Base-by-base conservation (phyloP, 495 filamentous ascomycete genomes). In the Podospora australis region DNA sequence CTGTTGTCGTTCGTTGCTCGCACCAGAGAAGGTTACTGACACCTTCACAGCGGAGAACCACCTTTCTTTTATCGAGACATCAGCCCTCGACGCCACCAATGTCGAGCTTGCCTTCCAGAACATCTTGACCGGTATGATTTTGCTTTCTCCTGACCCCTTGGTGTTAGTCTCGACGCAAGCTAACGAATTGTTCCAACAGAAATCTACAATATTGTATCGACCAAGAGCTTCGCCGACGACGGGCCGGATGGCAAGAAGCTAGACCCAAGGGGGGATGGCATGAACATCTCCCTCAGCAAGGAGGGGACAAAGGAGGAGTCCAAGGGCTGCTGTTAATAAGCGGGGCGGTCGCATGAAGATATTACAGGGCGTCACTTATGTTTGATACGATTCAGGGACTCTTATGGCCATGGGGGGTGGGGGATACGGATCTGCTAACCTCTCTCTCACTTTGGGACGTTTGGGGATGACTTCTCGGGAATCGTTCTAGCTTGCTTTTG, bases 61-160 rank as follows among this genome's bases (percentile, higher is more conserved):
- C 60, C 77, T 96, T 21, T 94, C 88, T 34, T 96, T 99, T 67
- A 99, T 99, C 70, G 94, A 99, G 76, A 99, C 94, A 11, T 99
- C 94, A 36, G 94, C 94, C 36, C 83, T 99, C 53, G 94, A 99
- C 63, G 94, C 94, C 54, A 97, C 88, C 76, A 99, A 99, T 64
- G 94, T 99, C 51, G 94, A 99, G 75, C 84, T 99, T 62, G 92
- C 94, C 46, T 99, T 99, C 80, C 92, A 97, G 70, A 97, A 97
- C 67, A 97, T 97, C 65, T 78, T 99, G 64, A 97, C 94, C 67
- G 94, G 92, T 96, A 75, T 39, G 80, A 68, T 46, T 13, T 39
- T 52, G 26, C 30, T 46, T 9, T 29, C 50, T 24, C 28, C 10
- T 13, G n/a, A 16, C 29, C 32, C 21, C 13, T 23, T 32, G 1